phyloP scores from a whole-genome alignment of 2,329 filamentous ascomycete species.

The Diaporthe citrichinensis region DNA sequence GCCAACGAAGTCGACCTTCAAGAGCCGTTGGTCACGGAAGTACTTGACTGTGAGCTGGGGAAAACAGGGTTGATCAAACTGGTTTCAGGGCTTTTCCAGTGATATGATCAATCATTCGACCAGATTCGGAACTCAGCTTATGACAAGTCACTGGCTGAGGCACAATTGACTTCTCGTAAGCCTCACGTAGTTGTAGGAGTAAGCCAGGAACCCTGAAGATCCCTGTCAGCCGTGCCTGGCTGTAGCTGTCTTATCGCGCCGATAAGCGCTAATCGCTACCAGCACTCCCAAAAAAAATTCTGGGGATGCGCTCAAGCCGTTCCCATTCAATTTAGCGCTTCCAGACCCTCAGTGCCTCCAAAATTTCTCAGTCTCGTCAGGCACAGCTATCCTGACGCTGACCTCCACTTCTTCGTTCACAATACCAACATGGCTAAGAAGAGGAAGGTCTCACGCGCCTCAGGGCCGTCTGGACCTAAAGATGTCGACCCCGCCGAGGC shows the following conservation, averaged over 20 bases:
- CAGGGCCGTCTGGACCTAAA: conserved; percentile 64
- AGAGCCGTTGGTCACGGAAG: neutral
- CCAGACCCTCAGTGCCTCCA: neutral
- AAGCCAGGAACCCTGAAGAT: neutral
- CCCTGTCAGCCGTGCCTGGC: neutral
- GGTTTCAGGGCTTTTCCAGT: too few species aligned
- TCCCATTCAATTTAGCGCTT: neutral
- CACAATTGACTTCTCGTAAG: neutral
- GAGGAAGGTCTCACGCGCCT: conserved; percentile 76
- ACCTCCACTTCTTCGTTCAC: neutral
- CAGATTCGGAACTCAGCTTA: neutral
- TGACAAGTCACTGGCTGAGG: neutral
- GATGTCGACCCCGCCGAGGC: conserved; percentile 71
- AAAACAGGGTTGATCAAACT: neutral
- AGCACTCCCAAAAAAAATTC: conserved; percentile 37
- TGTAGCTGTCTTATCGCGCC: conserved; percentile 4
- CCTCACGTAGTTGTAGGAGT: neutral
- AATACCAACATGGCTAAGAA: conserved; percentile 70
- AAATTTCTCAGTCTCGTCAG: neutral
- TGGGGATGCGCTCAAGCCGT: neutral
- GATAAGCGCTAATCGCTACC: conserved; percentile 9
- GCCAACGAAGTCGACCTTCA: neutral
- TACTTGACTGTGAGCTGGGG: neutral
- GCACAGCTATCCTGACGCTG: neutral
- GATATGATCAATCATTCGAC: neutral